These are phyloP conservation scores for Malassezia cuniculi DNA, from an alignment of 1,284 basidiomycete species.

Conservation along the genomic window DNA sequence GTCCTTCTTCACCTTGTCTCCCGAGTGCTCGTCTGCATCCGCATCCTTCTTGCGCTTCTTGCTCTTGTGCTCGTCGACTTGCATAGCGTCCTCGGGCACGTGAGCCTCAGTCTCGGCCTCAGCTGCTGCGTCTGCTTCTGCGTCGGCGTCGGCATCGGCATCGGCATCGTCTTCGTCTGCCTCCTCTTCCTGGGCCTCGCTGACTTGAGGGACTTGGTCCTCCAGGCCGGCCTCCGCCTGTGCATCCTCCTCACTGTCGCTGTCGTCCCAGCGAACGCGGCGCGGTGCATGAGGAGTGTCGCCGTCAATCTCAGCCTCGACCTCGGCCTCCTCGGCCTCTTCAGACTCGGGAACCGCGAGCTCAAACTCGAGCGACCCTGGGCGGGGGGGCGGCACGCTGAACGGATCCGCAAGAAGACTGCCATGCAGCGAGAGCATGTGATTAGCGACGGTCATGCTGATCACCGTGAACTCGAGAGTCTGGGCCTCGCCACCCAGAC, in stretches of 20 bases:
- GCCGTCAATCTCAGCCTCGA: too few species aligned
- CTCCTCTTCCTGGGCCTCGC: background rate
- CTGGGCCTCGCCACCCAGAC: slow-evolving; percentile 60
- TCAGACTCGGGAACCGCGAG: slow-evolving; percentile 11
- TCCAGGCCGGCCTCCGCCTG: slow-evolving; percentile 2
- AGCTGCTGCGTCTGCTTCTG: background rate
- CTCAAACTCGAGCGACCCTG: slow-evolving; percentile 17
- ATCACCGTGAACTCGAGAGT: slow-evolving; percentile 75
- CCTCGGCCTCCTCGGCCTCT: slow-evolving; percentile 1
- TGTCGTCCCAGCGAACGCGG: slow-evolving; percentile 10
- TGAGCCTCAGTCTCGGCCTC: background rate
- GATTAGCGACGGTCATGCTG: slow-evolving; percentile 80
- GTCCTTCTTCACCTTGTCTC: background rate
- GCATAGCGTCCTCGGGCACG: too few species aligned
- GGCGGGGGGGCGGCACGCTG: slow-evolving; percentile 47
- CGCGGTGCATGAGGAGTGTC: background rate
- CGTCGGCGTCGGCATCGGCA: background rate
- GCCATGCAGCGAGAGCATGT: slow-evolving; percentile 83
- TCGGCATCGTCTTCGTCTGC: background rate
- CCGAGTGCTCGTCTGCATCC: background rate
- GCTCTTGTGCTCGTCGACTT: background rate
- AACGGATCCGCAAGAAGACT: slow-evolving; percentile 78
- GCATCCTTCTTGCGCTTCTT: background rate
- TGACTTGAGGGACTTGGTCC: background rate
- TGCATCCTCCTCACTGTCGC: slow-evolving; percentile 6